A percentile compares a stretch with the other conserved stretches of the same genome.
These are phyloP conservation scores for Candida incommunis DNA, from an alignment of 805 yeast species.

Conservation along the genomic window DNA sequence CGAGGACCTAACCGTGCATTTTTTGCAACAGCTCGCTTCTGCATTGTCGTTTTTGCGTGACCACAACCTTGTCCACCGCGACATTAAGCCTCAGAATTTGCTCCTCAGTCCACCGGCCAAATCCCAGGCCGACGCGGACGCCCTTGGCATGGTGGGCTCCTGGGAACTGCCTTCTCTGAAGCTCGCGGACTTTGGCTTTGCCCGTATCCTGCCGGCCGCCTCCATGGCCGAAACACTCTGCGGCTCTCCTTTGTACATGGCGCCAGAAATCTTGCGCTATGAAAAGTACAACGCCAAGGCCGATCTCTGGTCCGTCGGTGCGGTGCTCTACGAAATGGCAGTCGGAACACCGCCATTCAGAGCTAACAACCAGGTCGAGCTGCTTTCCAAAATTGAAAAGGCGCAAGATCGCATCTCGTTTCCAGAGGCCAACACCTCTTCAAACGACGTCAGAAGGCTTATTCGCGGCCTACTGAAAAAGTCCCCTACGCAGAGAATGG, in stretches of 20 bases:
- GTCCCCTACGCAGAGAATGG: constrained; percentile 77
- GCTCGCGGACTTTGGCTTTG: constrained; percentile 96
- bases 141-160: constrained; percentile 51
- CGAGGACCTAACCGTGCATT: constrained; percentile 64
- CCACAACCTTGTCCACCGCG: constrained; percentile 83
- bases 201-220: constrained; percentile 83
- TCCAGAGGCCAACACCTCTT: constrained; percentile 53
- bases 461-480: constrained; percentile 67
- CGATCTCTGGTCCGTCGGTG: constrained; percentile 96
- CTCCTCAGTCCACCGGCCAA: constrained; percentile 71
- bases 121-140: constrained; percentile 43
- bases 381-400: constrained; percentile 72
- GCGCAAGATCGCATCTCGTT: constrained; percentile 66
- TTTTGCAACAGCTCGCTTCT: constrained; percentile 71
- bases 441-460: constrained; percentile 50
- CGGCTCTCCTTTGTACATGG: constrained; percentile 97
- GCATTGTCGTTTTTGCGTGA: constrained; percentile 73
- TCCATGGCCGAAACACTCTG: constrained; percentile 94
- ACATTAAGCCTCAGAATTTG: constrained; percentile 84
- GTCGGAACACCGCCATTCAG: constrained; percentile 95
- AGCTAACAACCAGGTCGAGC: constrained; percentile 85
- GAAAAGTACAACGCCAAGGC: constrained; percentile 97
- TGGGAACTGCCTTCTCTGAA: constrained; percentile 85
- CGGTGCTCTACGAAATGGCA: constrained; percentile 88
- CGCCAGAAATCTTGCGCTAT: constrained; percentile 88